These are phyloP conservation scores for Nepenthes alata DNA, from an alignment of 179 eudicot species.

Conservation along the genomic window DNA sequence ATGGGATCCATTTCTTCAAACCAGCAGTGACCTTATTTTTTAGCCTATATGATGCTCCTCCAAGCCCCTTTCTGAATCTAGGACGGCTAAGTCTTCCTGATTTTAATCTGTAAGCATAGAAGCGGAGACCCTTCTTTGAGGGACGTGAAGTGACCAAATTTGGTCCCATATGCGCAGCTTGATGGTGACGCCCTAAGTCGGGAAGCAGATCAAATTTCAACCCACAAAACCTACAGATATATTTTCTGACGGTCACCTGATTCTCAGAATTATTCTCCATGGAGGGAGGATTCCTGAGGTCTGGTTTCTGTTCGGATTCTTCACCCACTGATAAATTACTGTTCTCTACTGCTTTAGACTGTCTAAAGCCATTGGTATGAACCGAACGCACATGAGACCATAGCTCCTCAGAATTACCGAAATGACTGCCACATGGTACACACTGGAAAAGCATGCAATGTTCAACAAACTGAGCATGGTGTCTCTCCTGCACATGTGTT, in stretches of 20 bases:
- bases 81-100: constrained; percentile 78
- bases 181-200: constrained; percentile 99
- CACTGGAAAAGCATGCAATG: constrained; percentile 94
- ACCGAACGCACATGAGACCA: constrained; percentile 81
- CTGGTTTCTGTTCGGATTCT: constrained; percentile 21
- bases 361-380: constrained; percentile 56
- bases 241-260: constrained; percentile 38
- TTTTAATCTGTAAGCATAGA: constrained; percentile 62
- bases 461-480: constrained; percentile 71
- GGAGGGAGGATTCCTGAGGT: constrained; percentile 13
- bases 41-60: constrained; percentile 49
- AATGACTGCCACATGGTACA: constrained; percentile 78
- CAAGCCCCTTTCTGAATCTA: constrained; percentile 57
- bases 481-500: constrained; percentile 86
- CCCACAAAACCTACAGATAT: constrained; percentile 78
- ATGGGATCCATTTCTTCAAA: constrained; percentile 60
- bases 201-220: constrained; percentile 88
- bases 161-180: constrained; percentile 87
- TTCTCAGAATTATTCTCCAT: constrained; percentile 33
- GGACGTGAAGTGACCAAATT: constrained; percentile 32
- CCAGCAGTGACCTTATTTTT: constrained; percentile 46
- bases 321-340: constrained; percentile 10
- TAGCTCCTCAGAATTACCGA: constrained; percentile 71
- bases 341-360: constrained; percentile 24
- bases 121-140: constrained; percentile 58